Conservation (phyloP, 225 moss, liverwort and hornwort genomes). For the Pleurozium schreberi region DNA sequence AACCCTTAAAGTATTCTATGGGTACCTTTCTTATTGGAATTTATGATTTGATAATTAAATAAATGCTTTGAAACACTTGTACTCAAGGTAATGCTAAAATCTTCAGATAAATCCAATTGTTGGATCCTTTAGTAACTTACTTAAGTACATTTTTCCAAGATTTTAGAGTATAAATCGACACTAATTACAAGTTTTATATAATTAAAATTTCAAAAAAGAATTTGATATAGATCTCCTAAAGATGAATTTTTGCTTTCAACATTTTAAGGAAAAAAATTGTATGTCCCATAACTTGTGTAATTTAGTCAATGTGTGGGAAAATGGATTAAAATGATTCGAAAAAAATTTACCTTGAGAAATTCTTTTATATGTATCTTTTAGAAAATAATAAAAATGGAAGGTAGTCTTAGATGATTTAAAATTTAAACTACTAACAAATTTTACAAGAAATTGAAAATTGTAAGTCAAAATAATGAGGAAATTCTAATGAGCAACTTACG, state of each 20-base stretch:
- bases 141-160: not conserved
- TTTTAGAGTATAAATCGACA: not conserved
- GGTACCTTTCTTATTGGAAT: not conserved
- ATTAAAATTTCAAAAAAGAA: not conserved
- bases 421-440: no score
- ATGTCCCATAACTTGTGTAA: not conserved
- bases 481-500: no score
- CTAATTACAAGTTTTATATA: not conserved
- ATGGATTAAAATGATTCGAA: not conserved
- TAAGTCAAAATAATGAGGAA: no score
- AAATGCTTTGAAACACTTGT: not conserved
- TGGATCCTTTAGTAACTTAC: not conserved
- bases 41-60: not conserved
- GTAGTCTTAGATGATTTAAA: no score
- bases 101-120: not conserved
- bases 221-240: not conserved
- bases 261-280: not conserved
- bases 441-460: no score
- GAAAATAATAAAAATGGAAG: no score
- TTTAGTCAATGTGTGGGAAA: not conserved
- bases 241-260: not conserved
- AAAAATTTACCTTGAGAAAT: not conserved
- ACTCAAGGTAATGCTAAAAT: not conserved
- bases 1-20: not conserved
- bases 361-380: not conserved